These are phyloP conservation scores for Fusarium hostae DNA, from an alignment of 2,329 filamentous ascomycete species.

Conservation along the genomic window DNA sequence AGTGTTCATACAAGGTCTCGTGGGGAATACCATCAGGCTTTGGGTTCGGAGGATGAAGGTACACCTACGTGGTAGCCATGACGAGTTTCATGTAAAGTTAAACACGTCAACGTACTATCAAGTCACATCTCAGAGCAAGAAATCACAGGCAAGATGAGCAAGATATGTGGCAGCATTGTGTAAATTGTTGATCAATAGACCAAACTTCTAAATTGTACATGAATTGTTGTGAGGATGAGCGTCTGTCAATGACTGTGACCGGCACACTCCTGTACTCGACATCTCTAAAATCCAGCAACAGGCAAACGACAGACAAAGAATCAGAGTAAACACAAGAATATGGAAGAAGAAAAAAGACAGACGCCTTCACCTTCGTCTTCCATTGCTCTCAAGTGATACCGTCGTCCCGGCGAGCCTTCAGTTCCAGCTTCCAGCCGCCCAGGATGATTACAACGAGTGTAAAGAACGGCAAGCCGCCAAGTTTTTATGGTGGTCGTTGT, in stretches of 20 bases:
- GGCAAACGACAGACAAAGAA: slow-evolving; percentile 49
- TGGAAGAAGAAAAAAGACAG: slow-evolving; percentile 29
- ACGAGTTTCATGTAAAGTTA: background rate
- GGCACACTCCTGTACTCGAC: slow-evolving; percentile 47
- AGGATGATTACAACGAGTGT: slow-evolving; percentile 64
- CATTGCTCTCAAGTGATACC: slow-evolving; percentile 44
- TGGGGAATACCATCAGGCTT: slow-evolving; percentile 7
- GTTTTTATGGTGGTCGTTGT: slow-evolving; percentile 41
- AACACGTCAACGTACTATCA: background rate
- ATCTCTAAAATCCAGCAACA: slow-evolving; percentile 42
- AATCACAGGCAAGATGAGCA: background rate
- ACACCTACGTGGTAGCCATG: background rate
- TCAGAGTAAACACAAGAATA: slow-evolving; percentile 54
- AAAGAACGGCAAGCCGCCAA: slow-evolving; percentile 57
- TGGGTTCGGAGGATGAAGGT: background rate
- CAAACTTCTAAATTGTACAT: slow-evolving; percentile 43
- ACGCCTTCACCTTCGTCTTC: slow-evolving; percentile 14
- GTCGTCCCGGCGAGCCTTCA: slow-evolving; percentile 47
- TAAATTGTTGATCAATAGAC: slow-evolving; percentile 42
- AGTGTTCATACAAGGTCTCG: slow-evolving; percentile 19
- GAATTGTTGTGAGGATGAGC: slow-evolving; percentile 42
- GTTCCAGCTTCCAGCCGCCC: slow-evolving; percentile 53
- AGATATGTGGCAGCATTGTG: slow-evolving; percentile 39
- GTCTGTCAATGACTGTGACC: slow-evolving; percentile 47
- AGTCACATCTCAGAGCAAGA: background rate